Evolutionary conservation across 371 early-diverging fungal species (phyloP).

Genomic region (Nosema muscidifuracis): DNA sequence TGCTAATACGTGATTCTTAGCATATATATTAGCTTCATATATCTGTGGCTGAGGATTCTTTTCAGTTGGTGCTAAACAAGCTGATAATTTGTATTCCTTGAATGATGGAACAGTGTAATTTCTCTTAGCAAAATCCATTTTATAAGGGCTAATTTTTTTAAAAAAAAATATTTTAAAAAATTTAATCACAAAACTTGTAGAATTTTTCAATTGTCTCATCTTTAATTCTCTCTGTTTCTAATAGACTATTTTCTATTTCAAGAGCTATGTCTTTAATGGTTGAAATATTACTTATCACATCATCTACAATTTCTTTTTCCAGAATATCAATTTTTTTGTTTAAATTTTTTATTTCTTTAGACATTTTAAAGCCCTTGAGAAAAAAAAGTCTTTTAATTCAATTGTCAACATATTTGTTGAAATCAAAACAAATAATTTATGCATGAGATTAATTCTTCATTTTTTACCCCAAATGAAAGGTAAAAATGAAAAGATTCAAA

Average conservation of each 20-base stretch:
- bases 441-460: too few species aligned
- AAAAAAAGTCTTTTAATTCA: too few species aligned
- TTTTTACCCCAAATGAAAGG: too few species aligned
- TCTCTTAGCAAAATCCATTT: constrained; percentile 28
- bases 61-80: constrained; percentile 69
- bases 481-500: not conserved
- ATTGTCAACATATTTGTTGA: too few species aligned
- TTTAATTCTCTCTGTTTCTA: too few species aligned
- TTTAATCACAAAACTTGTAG: not conserved
- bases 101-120: constrained; percentile 24
- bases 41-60: constrained; percentile 84
- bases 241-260: not conserved
- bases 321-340: too few species aligned
- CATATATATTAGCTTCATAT: constrained; percentile 93
- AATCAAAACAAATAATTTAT: too few species aligned
- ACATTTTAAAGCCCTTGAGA: too few species aligned
- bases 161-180: not conserved
- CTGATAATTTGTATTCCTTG: constrained; percentile 63
- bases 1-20: constrained; percentile 92
- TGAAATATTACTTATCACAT: not conserved
- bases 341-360: too few species aligned
- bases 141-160: too few species aligned
- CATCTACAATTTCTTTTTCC: not conserved
- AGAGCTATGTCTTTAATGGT: not conserved
- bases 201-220: too few species aligned